Conservation (phyloP, 768 basidiomycete genomes). For the Pleurotus djamor region DNA sequence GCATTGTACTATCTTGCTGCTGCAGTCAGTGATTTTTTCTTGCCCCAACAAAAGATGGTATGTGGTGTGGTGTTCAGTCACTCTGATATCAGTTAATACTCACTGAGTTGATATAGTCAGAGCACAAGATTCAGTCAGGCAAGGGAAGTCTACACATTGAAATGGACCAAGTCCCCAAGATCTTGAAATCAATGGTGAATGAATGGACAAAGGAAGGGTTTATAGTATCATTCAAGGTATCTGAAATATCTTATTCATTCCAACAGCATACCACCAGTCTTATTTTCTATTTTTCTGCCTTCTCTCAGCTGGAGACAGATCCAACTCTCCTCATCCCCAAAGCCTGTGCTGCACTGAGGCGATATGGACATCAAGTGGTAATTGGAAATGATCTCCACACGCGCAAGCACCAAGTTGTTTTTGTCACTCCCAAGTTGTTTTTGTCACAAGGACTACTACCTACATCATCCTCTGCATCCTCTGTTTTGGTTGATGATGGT, state of each 20-base stretch:
- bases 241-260: too few relatives aligned
- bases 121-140: conserved; percentile 98
- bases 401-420: conserved; percentile 90
- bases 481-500: too few relatives aligned
- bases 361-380: conserved; percentile 97
- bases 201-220: conserved; percentile 93
- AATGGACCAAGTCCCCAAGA: conserved; percentile 99
- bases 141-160: conserved; percentile 92
- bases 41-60: conserved; percentile 90
- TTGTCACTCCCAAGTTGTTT: conserved; percentile 86
- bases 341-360: conserved; percentile 79
- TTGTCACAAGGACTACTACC: too few relatives aligned
- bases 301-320: conserved; percentile 92
- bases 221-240: conserved; percentile 96
- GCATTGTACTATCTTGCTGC: conserved; percentile 97
- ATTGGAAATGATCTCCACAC: conserved; percentile 92
- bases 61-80: too few relatives aligned
- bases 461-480: too few relatives aligned
- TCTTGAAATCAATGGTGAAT: conserved; percentile 87
- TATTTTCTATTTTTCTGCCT: too few relatives aligned
- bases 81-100: not conserved
- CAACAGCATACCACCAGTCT: not conserved
- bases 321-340: conserved; percentile 82
- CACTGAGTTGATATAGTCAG: conserved; percentile 60
- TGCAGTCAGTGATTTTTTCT: conserved; percentile 97